Conservation (phyloP, 1,284 basidiomycete genomes). For the Albatrellus sp. region DNA sequence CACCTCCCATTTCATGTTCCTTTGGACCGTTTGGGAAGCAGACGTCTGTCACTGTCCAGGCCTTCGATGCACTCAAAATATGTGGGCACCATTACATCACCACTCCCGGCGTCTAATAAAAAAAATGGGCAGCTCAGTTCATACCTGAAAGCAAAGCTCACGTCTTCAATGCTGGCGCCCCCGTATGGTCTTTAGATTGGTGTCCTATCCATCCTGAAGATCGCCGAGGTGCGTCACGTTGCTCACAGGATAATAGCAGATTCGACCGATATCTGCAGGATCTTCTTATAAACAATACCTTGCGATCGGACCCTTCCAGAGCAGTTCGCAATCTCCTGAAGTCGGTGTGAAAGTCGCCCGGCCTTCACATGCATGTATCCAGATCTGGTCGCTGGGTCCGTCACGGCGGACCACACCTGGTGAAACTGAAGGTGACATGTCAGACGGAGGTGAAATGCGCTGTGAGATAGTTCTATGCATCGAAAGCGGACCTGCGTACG, state of each 20-base stretch:
- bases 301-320: conserved; percentile 69
- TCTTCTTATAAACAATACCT: conserved; percentile 59
- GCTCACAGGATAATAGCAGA: not conserved
- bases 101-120: not conserved
- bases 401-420: conserved; percentile 12
- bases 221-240: conserved; percentile 31
- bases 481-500: conserved; percentile 61
- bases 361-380: conserved; percentile 50
- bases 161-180: conserved; percentile 73
- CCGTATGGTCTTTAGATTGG: conserved; percentile 85
- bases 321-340: conserved; percentile 40
- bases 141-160: conserved; percentile 41
- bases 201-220: conserved; percentile 65
- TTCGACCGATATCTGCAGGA: conserved; percentile 21
- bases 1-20: conserved; percentile 45
- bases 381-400: conserved; percentile 46
- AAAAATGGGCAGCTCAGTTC: conserved; percentile 19
- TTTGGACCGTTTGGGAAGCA: conserved; percentile 52
- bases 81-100: conserved; percentile 29
- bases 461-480: conserved; percentile 73
- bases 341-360: conserved; percentile 41
- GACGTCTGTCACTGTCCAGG: conserved; percentile 30
- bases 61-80: conserved; percentile 43
- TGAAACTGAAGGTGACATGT: not conserved
- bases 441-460: conserved; percentile 29